phyloP scores from a whole-genome alignment of 1,284 basidiomycete species.

The Cutaneotrichosporon mucoides region DNA sequence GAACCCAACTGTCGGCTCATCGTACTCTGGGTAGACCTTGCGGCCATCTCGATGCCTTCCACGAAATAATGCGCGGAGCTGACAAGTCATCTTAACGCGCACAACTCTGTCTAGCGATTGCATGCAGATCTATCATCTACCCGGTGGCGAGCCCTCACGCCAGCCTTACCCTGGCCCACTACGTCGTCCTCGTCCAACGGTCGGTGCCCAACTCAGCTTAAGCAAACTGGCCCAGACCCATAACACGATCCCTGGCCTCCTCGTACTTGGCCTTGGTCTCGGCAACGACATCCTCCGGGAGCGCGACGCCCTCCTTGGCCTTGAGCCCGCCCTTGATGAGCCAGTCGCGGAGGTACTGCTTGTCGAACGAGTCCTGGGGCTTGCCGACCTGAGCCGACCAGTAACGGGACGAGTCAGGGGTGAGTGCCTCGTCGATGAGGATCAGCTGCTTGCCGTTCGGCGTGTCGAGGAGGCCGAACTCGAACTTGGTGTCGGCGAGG shows the following conservation, averaged over 20 bases:
- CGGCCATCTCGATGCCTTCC: too few species aligned
- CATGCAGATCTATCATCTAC: too few species aligned
- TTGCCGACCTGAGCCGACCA: slow-evolving; percentile 77
- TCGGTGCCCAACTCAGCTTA: slow-evolving; percentile 4
- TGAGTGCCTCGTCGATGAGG: slow-evolving; percentile 92
- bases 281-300: slow-evolving; percentile 69
- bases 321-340: slow-evolving; percentile 65
- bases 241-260: slow-evolving; percentile 70
- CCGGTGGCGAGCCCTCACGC: too few species aligned
- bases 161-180: background rate
- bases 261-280: slow-evolving; percentile 75
- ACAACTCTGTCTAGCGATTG: too few species aligned
- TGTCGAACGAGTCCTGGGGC: slow-evolving; percentile 88
- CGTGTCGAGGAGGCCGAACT: slow-evolving; percentile 65
- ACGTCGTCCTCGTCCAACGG: background rate
- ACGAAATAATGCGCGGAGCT: too few species aligned
- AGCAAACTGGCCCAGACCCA: slow-evolving; percentile 46
- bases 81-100: too few species aligned
- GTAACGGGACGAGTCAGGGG: slow-evolving; percentile 97
- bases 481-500: slow-evolving; percentile 91
- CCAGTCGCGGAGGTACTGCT: slow-evolving; percentile 95
- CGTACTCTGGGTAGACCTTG: too few species aligned
- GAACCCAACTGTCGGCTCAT: too few species aligned
- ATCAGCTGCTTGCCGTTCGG: slow-evolving; percentile 59
- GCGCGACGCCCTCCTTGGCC: slow-evolving; percentile 69